These are phyloP conservation scores for Boechera retrofracta DNA, from an alignment of 345 rosid genomes.

Conservation along the genomic window DNA sequence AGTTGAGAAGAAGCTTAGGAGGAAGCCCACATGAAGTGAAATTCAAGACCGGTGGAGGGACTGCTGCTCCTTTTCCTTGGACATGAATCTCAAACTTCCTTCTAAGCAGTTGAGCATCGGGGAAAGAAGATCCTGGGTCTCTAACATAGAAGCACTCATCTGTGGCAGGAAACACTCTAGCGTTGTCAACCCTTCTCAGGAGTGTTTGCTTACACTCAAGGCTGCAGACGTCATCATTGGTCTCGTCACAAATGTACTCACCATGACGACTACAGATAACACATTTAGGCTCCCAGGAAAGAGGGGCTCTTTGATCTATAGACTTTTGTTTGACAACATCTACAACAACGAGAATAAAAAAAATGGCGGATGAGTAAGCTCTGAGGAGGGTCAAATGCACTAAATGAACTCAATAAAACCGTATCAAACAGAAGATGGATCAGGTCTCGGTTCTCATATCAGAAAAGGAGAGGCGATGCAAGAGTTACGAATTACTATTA, in stretches of 20 bases:
- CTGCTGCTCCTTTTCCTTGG: conserved; percentile 60
- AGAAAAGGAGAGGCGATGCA: neutral
- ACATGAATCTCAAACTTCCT: conserved; percentile 74
- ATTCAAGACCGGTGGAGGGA: conserved; percentile 67
- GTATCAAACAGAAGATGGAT: conserved; percentile 11
- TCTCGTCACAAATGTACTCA: conserved; percentile 84
- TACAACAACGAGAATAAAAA: conserved; percentile 3
- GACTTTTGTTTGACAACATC: conserved; percentile 64
- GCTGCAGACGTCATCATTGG: conserved; percentile 90
- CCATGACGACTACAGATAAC: conserved; percentile 84
- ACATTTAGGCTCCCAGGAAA: conserved; percentile 74
- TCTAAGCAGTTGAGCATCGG: conserved; percentile 60
- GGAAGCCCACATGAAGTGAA: conserved; percentile 63
- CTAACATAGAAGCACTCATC: conserved; percentile 86
- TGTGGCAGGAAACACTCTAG: conserved; percentile 54
- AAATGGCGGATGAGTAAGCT: neutral
- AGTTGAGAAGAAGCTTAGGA: conserved; percentile 66
- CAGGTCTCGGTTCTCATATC: conserved; percentile 7
- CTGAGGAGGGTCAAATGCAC: neutral
- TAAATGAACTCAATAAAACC: neutral
- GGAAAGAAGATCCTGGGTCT: conserved; percentile 48
- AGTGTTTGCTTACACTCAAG: conserved; percentile 76
- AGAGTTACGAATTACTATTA: neutral
- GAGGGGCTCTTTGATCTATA: conserved; percentile 74
- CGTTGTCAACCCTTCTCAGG: conserved; percentile 44